Evolutionary conservation across 352 stramenopile genomes (phyloP).

Genomic region (Globisporangium radiosum): DNA sequence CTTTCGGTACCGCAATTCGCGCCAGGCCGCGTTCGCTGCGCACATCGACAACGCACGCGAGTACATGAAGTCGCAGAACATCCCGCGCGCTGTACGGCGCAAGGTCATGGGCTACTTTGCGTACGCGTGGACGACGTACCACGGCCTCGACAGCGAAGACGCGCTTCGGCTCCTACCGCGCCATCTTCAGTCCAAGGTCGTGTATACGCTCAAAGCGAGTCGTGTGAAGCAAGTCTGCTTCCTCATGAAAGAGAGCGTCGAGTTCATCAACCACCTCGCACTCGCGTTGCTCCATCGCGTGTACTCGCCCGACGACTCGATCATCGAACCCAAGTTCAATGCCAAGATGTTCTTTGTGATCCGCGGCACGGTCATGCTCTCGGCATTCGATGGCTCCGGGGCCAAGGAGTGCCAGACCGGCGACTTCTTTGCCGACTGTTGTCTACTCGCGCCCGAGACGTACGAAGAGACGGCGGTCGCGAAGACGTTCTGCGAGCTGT

Average conservation of each 20-base stretch:
- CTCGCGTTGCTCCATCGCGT: conserved; percentile 38
- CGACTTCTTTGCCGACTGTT: conserved; percentile 66
- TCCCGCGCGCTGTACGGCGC: conserved; percentile 37
- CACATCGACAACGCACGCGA: conserved; percentile 66
- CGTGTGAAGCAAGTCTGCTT: conserved; percentile 66
- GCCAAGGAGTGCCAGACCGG: conserved; percentile 54
- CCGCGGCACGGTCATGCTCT: conserved; percentile 40
- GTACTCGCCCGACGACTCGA: conserved; percentile 50
- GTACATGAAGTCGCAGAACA: conserved; percentile 66
- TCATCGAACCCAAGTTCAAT: conserved; percentile 70
- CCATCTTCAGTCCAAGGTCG: conserved; percentile 57
- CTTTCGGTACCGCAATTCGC: conserved; percentile 54
- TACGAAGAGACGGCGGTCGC: conserved; percentile 68
- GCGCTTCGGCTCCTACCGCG: conserved; percentile 48
- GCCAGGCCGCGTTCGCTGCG: conserved; percentile 36
- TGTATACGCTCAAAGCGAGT: conserved; percentile 55
- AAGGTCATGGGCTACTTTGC: conserved; percentile 61
- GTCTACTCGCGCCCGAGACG: conserved; percentile 40
- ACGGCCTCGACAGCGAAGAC: conserved; percentile 54
- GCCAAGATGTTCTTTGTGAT: conserved; percentile 75
- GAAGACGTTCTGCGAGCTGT: conserved; percentile 81
- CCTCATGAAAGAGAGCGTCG: conserved; percentile 57
- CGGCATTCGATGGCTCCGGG: conserved; percentile 37
- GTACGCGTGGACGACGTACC: conserved; percentile 59
- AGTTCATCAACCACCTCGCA: conserved; percentile 62